phyloP scores from a whole-genome alignment of 2,329 filamentous ascomycete genomes.

The Pseudophaeomoniella oleicola region DNA sequence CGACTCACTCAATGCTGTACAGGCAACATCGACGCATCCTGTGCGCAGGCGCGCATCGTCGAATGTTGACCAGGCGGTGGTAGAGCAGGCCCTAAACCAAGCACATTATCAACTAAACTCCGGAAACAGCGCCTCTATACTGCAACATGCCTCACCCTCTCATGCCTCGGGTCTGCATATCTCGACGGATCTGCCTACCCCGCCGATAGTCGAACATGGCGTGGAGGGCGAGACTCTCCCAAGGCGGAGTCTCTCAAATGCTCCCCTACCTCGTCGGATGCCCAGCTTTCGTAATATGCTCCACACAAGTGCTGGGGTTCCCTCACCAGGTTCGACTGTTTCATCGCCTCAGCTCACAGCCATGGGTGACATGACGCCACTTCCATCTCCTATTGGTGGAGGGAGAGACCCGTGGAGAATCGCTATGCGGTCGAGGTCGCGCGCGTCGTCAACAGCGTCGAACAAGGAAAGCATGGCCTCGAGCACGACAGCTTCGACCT shows the following conservation, averaged over 20 bases:
- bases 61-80: no score
- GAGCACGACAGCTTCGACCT: slow-evolving; percentile 4
- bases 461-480: slow-evolving; percentile 13
- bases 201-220: not conserved
- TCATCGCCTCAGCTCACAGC: slow-evolving; percentile 61
- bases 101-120: not conserved
- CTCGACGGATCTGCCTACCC: not conserved
- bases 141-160: not conserved
- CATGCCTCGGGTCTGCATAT: not conserved
- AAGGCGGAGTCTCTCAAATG: slow-evolving; percentile 25
- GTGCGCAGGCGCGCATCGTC: no score
- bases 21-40: no score
- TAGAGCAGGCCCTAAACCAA: no score
- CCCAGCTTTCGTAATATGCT: slow-evolving; percentile 28
- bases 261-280: slow-evolving; percentile 27
- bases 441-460: slow-evolving; percentile 25
- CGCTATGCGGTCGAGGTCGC: slow-evolving; percentile 28
- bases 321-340: slow-evolving; percentile 50
- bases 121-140: not conserved
- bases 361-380: slow-evolving; percentile 64
- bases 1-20: no score
- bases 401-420: slow-evolving; percentile 52
- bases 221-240: slow-evolving; percentile 15
- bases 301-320: slow-evolving; percentile 25
- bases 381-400: slow-evolving; percentile 62